Evolutionary conservation across 345 rosid species (phyloP), one percentile per base, ranked within the genome.

Genomic region (Boechera divaricarpa): DNA sequence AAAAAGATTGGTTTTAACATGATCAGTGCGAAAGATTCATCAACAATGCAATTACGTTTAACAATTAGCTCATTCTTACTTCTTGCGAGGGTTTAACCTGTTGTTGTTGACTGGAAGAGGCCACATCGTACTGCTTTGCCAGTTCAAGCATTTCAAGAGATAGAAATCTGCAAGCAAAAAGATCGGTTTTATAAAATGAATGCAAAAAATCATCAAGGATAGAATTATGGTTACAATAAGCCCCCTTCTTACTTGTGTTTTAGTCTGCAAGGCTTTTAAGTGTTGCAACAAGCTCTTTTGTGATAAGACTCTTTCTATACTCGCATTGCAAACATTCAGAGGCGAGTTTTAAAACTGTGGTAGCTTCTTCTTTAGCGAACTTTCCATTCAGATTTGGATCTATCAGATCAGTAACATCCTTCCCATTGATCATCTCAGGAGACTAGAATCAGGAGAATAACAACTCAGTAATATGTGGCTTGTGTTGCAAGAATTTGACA

Each of bases 341-440:
- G 41, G 98, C 98, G 54, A 94, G 91, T 52, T 85, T 85, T 58
- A 90, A 83, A 75, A 94, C 87, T 81, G 81, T 79, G 0, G 86
- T 89, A 24, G 98, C 97, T 72, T 87, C 97, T 74, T 85, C 89
- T 6, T 80, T 31, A 18, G 94, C 90, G 85, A 91, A 70, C 3
- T 89, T 85, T 16, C 94, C 94, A 73, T 89, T 87, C 67, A 91
- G 68, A 79, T 87, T 92, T 11, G 97, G 87, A 84, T 94, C 98
- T 87, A 91, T 89, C 55, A 91, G 75, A 44, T 79, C 85, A 79
- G 70, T 83, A 58, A 94, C 85, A 83, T 87, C 87, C 82, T 85
- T 90, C 2, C 92, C 90, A 51, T 84, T 76, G 63, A 91, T 91
- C 90, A 90, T 88, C 77, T 88, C 96, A 78, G 84, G 93, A 74